Evolutionary conservation across 1,284 basidiomycete species (phyloP).

Genomic region (Leccinum angustisporum): DNA sequence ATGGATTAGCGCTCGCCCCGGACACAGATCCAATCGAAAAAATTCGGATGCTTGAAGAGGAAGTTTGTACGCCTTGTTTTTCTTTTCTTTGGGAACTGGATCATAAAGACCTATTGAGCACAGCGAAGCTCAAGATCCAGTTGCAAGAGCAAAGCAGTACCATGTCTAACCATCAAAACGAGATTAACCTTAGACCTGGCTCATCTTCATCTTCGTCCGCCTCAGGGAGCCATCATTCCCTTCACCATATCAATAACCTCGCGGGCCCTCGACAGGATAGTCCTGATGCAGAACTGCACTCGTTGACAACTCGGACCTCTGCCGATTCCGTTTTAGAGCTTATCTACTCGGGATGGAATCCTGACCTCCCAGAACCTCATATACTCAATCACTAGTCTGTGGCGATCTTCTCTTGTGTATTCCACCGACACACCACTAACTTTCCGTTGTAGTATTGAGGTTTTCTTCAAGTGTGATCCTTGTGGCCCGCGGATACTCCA

Average conservation of each 20-base stretch:
- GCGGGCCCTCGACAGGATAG: conserved; percentile 43
- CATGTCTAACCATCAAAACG: conserved; percentile 15
- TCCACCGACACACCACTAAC: conserved; percentile 2
- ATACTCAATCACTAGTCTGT: conserved; percentile 73
- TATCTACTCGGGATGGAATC: conserved; percentile 76
- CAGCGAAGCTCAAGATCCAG: conserved; percentile 64
- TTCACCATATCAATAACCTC: conserved; percentile 9
- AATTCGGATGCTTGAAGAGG: conserved; percentile 72
- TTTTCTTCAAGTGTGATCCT: conserved; percentile 81
- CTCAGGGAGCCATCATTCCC: conserved; percentile 5
- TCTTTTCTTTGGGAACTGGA: conserved; percentile 4
- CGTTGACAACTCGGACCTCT: conserved; percentile 36
- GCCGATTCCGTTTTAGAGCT: conserved; percentile 60
- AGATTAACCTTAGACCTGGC: conserved; percentile 18
- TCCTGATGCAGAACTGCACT: conserved; percentile 49
- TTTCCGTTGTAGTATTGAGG: conserved; percentile 55
- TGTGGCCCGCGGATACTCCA: conserved; percentile 79
- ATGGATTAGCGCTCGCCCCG: conserved; percentile 70
- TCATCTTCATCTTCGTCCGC: conserved; percentile 29
- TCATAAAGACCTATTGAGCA: conserved; percentile 11
- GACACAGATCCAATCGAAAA: conserved; percentile 74
- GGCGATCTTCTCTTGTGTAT: conserved; percentile 11
- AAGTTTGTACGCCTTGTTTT: conserved; percentile 55
- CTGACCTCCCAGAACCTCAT: conserved; percentile 72
- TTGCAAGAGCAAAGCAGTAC: conserved; percentile 51